Base-by-base conservation (phyloP, 805 yeast genomes). In the Candida silvicultrix region DNA sequence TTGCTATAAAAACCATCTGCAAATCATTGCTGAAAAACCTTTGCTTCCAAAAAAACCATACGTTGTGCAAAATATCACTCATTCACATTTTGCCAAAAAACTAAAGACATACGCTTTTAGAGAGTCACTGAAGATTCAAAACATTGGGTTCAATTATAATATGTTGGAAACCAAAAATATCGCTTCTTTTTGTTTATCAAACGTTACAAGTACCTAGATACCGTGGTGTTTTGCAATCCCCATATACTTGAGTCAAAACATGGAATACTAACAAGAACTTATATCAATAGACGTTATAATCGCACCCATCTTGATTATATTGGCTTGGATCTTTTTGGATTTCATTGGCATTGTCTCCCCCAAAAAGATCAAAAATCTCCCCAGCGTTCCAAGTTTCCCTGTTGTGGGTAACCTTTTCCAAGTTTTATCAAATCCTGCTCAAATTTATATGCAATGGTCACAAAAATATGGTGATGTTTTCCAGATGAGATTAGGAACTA, bases 401-500 rank as follows among this genome's bases (percentile, higher is more conserved):
- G 51, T 80, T 9, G 64, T 78, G 2, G 85, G 86, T 0, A 74
- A 71, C 52, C 50, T 75, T 4, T 62, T 70, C 41, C 76, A 72
- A 43, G 66, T 76, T 1, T 54, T 66, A 29, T 35, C 60, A 22
- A 72, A 77, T 41, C 86, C 88, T 0, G 74, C 86, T 11, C 43
- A 68, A 16, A 63, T 62, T 9, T 81, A 75, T 54, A 49, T 62
- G 43, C 49, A 62, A 15, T 77, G 87, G 79, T 44, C 73, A 1
- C 41, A 59, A n/a, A 47, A 49, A 14, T 70, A 73, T 49, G 71
- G 76, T 5, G 61, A 68, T 7, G 74, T 83, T 1, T 84, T 74
- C 56, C 92, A 85, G 53, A 69, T 84, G 39, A 63, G 84, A 41
- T 61, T 85, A 45, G 95, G 95, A 0, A 64, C 59, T 18, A 69